phyloP scores from a whole-genome alignment of 345 rosid genomes.

The Chamaenerion angustifolium region DNA sequence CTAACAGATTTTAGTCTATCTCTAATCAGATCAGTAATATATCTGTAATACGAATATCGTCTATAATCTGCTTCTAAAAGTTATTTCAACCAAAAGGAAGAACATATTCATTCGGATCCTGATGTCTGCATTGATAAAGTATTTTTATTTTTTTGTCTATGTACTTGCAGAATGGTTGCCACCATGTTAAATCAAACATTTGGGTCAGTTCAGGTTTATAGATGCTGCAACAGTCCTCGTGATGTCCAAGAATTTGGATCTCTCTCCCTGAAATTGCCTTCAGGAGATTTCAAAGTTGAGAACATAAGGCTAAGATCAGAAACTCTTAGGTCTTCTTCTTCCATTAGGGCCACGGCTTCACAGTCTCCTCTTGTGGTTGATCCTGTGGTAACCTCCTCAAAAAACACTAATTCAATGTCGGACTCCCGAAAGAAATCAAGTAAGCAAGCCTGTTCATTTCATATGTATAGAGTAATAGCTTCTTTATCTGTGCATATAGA shows the following conservation, averaged over 20 bases:
- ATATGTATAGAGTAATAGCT: too few species aligned
- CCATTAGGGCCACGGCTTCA: constrained; percentile 38
- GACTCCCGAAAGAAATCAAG: constrained; percentile 49
- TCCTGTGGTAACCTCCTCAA: constrained; percentile 42
- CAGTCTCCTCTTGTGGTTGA: constrained; percentile 32
- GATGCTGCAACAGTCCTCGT: constrained; percentile 20
- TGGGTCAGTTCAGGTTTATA: constrained; percentile 22
- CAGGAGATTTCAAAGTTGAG: constrained; percentile 21
- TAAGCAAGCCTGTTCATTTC: constrained; percentile 16
- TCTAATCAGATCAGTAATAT: too few species aligned
- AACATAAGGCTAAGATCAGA: constrained; percentile 14
- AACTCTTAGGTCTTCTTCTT: constrained; percentile 16
- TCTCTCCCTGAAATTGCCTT: constrained; percentile 17
- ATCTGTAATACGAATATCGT: too few species aligned
- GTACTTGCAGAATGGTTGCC: constrained; percentile 49
- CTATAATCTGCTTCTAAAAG: too few species aligned
- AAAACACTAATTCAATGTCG: constrained; percentile 12
- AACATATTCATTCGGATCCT: background rate
- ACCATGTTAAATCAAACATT: constrained; percentile 38
- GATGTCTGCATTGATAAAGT: too few species aligned
- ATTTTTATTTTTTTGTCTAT: too few species aligned
- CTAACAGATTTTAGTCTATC: too few species aligned
- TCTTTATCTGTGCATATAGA: background rate
- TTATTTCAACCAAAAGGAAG: background rate
- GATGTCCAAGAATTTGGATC: constrained; percentile 17